Evolutionary conservation across 139 green algal genomes (phyloP), one percentile per base, ranked within the genome.

Genomic region (Tetradesmus lagerheimii): DNA sequence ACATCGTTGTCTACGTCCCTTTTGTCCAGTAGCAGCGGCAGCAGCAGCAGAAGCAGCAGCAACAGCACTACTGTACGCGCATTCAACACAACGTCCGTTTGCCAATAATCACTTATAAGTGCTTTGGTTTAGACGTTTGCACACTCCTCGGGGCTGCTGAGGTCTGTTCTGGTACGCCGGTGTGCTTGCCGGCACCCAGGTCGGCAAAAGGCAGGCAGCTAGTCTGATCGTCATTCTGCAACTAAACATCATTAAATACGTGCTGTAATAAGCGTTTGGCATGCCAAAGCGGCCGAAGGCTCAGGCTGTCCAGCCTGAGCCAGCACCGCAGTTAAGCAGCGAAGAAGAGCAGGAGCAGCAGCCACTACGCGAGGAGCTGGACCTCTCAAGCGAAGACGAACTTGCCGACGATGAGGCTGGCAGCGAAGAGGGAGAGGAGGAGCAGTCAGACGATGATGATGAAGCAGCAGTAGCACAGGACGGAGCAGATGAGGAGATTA

Each of bases 331-430:
- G 31, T 37, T 12, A 37, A 79, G 71, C 71, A 66, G 23, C 29
- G 62, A 67, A 34, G 88, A 87, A 2, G 29, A 50, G 8, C 50
- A 88, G 79, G 62, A 88, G 2, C 41, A 91, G 39, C 84, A 86
- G 79, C 74, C 91, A 38, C n/a, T 85, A 3, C 87, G 37, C 16
- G 88, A 84, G 20, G 89, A 95, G 4, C 77, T 94, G 31, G 87
- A 90, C 39, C 50, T 94, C 8, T 93, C 84, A 43, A 92, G 87
- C 35, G 95, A 94, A 45, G 93, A 94, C 38, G 93, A 94, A 43
- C 91, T 94, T n/a, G 83, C 83, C 78, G 90, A 92, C 20, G 45
- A 78, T 12, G 77, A 76, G 2, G 87, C 57, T n/a, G 85, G 81
- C 86, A 89, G 82, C 31, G 85, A 88, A 31, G 57, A 71, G 23